Evolutionary conservation across 176 grass and related monocot species (phyloP), one percentile per base, ranked within the genome.

Genomic region (Aegilops speltoides): DNA sequence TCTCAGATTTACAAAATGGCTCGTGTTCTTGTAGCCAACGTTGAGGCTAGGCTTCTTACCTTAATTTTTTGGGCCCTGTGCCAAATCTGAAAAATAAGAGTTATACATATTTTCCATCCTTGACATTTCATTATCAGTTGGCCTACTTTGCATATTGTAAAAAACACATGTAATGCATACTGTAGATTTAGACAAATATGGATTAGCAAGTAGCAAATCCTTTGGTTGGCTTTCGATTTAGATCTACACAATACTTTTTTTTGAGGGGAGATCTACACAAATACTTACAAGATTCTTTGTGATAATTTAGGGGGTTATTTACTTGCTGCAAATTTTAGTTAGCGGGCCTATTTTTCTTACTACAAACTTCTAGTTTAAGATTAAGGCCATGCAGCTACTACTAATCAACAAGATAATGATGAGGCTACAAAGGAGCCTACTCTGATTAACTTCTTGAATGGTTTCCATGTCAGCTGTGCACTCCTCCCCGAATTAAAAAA

Each of bases 401-500:
- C 52, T 28, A 60, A 37, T 15, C 69, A 69, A 79, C 31, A 41
- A 65, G n/a, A 43, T 84, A 24, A 46, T 83, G 64, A 86, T 73
- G 72, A 52, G 64, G 54, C 28, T 72, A 82, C n/a, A 40, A 86
- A 82, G 31, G 38, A 78, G 5, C 68, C 15, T 64, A 72, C 8
- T 5, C 14, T 52, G 29, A 86, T 86, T 73, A 87, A 74, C 32
- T 54, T 76, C 12, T 37, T 50, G 7, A 73, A 87, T 87, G 84
- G 24, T 66, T 66, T 87, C 80, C 80, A 59, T 83, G 84, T 90
- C 73, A 73, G 32, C 73, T 79, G 12, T 79, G 84, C 80, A 87
- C 74, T 73, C 56, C 64, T 67, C 57, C 15, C n/a, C 28, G 66
- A 73, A 87, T 33, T 3, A 59, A 8, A 22, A 20, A 22, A 22